Conservation (phyloP, 805 yeast genomes). For the Nakazawaea ambrosiae region DNA sequence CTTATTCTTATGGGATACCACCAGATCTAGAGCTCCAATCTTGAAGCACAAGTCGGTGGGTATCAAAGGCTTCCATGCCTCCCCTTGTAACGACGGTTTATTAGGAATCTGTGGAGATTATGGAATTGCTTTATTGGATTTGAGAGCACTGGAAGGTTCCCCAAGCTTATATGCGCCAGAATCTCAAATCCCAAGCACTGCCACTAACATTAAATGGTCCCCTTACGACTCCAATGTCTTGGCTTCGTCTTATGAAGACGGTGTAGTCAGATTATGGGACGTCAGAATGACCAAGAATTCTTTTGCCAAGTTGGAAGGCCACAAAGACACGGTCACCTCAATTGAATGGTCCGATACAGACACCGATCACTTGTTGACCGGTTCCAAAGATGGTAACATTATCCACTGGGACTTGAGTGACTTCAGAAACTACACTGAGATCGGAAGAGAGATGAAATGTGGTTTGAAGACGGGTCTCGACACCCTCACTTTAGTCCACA, state of each 20-base stretch:
- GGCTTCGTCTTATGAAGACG: conserved; percentile 57
- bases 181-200: conserved; percentile 18
- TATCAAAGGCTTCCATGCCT: conserved; percentile 41
- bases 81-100: conserved; percentile 39
- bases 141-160: conserved; percentile 38
- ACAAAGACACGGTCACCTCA: conserved; percentile 44
- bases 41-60: conserved; percentile 47
- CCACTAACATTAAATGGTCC: conserved; percentile 56
- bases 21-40: conserved; percentile 52
- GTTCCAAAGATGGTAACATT: conserved; percentile 61
- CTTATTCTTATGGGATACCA: conserved; percentile 71
- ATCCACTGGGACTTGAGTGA: conserved; percentile 55
- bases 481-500: conserved; percentile 29
- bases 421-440: conserved; percentile 13
- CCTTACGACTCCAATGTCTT: conserved; percentile 50
- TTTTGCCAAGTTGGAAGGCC: conserved; percentile 47
- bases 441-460: conserved; percentile 23
- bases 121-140: conserved; percentile 71
- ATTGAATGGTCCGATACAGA: conserved; percentile 46
- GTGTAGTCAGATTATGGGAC: conserved; percentile 66
- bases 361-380: conserved; percentile 38
- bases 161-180: conserved; percentile 39
- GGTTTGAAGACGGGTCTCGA: conserved; percentile 39
- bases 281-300: conserved; percentile 51
- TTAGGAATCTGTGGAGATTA: conserved; percentile 61